A percentile compares a stretch with the other conserved stretches of the same genome.
These are phyloP conservation scores for Ramichloridium luteum DNA, from an alignment of 2,329 filamentous ascomycete species.

Conservation along the genomic window DNA sequence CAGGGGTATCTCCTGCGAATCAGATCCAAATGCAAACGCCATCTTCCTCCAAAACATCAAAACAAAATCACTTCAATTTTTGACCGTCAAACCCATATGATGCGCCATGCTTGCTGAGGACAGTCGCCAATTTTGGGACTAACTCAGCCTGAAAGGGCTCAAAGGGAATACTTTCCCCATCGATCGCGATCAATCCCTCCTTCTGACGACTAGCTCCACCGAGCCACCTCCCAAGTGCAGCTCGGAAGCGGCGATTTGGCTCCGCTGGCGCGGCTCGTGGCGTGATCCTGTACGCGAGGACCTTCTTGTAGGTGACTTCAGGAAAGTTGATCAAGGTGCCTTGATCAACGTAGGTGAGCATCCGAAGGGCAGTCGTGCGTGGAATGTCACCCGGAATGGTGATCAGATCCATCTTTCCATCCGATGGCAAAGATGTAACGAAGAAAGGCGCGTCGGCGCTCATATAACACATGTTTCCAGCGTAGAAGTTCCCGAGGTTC, in stretches of 20 bases:
- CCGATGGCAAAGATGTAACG: slow-evolving; percentile 64
- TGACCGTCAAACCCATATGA: slow-evolving; percentile 50
- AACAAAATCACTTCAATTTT: slow-evolving; percentile 9
- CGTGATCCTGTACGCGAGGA: slow-evolving; percentile 74
- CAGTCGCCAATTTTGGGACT: slow-evolving; percentile 67
- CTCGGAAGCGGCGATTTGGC: slow-evolving; percentile 9
- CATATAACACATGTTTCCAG: slow-evolving; percentile 92
- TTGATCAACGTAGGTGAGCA: slow-evolving; percentile 59
- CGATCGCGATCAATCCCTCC: slow-evolving; percentile 82
- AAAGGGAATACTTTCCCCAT: slow-evolving; percentile 80
- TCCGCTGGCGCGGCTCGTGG: slow-evolving; percentile 33
- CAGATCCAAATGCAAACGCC: no score
- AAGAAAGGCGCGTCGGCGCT: slow-evolving; percentile 80
- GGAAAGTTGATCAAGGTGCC: slow-evolving; percentile 69
- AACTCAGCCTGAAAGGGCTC: slow-evolving; percentile 85
- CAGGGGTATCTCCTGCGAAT: no score
- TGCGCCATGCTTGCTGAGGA: slow-evolving; percentile 63
- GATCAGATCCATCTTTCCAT: slow-evolving; percentile 77
- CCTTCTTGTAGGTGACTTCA: slow-evolving; percentile 69
- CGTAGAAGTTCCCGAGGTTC: slow-evolving; percentile 83
- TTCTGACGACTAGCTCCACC: slow-evolving; percentile 37
- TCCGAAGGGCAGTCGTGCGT: slow-evolving; percentile 51
- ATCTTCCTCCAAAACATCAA: background rate
- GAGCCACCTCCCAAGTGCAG: slow-evolving; percentile 17
- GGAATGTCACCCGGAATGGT: slow-evolving; percentile 66